Conservation (phyloP, 257 asterid genomes). For the Parsonsia alboflavescens region DNA sequence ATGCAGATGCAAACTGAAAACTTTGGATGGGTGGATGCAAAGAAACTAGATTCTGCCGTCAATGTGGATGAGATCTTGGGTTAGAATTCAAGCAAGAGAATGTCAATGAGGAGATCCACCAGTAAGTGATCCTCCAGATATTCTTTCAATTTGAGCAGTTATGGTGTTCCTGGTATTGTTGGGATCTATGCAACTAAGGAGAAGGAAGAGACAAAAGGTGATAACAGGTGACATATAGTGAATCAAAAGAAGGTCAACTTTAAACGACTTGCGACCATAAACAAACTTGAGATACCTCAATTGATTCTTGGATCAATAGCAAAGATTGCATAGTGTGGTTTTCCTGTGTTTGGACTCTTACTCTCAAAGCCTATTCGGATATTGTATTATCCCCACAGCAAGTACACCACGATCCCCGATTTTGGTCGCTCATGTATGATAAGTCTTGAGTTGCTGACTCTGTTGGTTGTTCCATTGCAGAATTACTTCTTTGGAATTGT, state of each 20-base stretch:
- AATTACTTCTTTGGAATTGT: constrained; percentile 67
- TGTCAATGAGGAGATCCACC: constrained; percentile 40
- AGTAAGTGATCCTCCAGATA: constrained; percentile 55
- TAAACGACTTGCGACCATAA: constrained; percentile 44
- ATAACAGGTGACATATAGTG: too few species aligned
- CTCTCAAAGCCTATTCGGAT: constrained; percentile 53
- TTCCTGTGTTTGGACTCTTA: too few species aligned
- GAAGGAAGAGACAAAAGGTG: constrained; percentile 18
- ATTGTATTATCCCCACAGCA: constrained; percentile 55
- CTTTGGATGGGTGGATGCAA: constrained; percentile 6
- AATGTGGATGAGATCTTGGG: constrained; percentile 35
- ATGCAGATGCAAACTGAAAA: constrained; percentile 34
- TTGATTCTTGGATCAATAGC: constrained; percentile 57
- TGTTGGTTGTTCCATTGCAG: constrained; percentile 50
- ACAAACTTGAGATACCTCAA: constrained; percentile 59
- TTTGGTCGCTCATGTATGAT: constrained; percentile 59
- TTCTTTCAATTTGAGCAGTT: constrained; percentile 34
- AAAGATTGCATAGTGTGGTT: constrained; percentile 39
- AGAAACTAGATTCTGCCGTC: constrained; percentile 12
- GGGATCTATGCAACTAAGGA: constrained; percentile 33
- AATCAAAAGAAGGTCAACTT: constrained; percentile 40
- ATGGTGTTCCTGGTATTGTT: constrained; percentile 33
- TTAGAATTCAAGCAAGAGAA: constrained; percentile 47
- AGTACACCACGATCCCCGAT: constrained; percentile 41
- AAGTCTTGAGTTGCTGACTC: constrained; percentile 29